These are phyloP conservation scores for Amphicarpaea edgeworthii DNA, from an alignment of 306 rosid genomes.

Conservation along the genomic window DNA sequence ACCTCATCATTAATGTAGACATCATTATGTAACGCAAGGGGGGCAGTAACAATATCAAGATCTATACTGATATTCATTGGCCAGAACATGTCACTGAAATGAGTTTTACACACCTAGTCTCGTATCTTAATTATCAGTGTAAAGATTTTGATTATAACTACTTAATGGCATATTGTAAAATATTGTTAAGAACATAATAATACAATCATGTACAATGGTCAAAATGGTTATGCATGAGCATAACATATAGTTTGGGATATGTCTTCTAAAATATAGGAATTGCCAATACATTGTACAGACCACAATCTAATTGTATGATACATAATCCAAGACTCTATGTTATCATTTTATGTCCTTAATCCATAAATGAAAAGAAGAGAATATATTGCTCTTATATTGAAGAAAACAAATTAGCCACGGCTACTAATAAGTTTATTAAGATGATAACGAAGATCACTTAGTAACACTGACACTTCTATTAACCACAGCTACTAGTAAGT, in stretches of 20 bases:
- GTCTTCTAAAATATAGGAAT: conserved; percentile 31
- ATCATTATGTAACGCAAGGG: conserved; percentile 5
- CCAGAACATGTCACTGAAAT: conserved; percentile 9
- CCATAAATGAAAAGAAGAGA: too few species aligned
- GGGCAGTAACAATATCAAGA: conserved; percentile 5
- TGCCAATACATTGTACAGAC: neutral
- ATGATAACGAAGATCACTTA: conserved; percentile 2
- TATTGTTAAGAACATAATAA: conserved; percentile 3
- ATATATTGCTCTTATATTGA: neutral
- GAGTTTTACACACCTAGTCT: conserved; percentile 35
- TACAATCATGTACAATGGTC: conserved; percentile 6
- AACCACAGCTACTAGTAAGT: neutral
- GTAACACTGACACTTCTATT: neutral
- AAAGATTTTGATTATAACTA: conserved; percentile 18
- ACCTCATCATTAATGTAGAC: conserved; percentile 2
- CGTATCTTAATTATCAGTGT: neutral
- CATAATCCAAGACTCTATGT: too few species aligned
- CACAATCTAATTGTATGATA: conserved; percentile 29
- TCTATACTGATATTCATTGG: conserved; percentile 10
- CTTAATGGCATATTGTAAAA: neutral
- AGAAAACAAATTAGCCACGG: neutral
- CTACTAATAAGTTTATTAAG: neutral
- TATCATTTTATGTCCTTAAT: too few species aligned
- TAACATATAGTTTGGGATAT: conserved; percentile 2
- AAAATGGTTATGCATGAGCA: conserved; percentile 24